Evolutionary conservation across 2,329 filamentous ascomycete species (phyloP).

Genomic region (Rutstroemia sp.): DNA sequence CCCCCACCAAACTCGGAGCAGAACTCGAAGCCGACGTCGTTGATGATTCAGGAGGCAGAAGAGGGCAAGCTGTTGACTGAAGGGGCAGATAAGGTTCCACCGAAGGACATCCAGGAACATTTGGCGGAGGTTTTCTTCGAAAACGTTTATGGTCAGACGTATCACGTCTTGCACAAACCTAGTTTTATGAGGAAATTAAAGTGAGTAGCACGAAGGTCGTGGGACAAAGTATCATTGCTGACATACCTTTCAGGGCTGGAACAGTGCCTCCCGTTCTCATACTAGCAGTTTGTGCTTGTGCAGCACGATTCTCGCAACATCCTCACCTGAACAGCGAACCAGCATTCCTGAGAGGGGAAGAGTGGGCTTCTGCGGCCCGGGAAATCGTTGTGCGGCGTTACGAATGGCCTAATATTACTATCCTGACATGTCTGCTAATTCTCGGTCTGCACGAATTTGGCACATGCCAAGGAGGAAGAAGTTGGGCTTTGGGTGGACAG

Average conservation of each 20-base stretch:
- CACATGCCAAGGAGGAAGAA: constrained; percentile 90
- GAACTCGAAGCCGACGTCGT: constrained; percentile 41
- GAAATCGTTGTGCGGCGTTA: constrained; percentile 82
- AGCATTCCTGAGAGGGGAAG: constrained; percentile 80
- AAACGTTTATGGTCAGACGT: constrained; percentile 89
- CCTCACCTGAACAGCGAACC: constrained; percentile 65
- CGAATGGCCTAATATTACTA: constrained; percentile 93
- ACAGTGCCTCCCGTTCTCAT: constrained; percentile 83
- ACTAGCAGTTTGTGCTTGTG: constrained; percentile 88
- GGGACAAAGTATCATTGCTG: neutral
- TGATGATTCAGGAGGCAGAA: constrained; percentile 57
- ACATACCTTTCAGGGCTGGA: constrained; percentile 47
- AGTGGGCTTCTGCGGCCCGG: constrained; percentile 82
- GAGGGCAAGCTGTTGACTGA: constrained; percentile 74
- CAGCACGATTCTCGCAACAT: constrained; percentile 90
- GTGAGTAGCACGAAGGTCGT: constrained; percentile 36
- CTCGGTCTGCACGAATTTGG: constrained; percentile 93
- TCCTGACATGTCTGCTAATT: constrained; percentile 81
- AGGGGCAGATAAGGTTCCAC: constrained; percentile 73
- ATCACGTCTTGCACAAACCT: constrained; percentile 90
- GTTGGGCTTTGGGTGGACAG: constrained; percentile 92
- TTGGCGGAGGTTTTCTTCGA: constrained; percentile 94
- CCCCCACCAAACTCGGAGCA: constrained; percentile 35
- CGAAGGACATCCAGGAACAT: constrained; percentile 86
- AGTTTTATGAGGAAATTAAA: constrained; percentile 87